Base-by-base conservation (phyloP, 2,329 filamentous ascomycete species). In the Aspergillus fumigatus region DNA sequence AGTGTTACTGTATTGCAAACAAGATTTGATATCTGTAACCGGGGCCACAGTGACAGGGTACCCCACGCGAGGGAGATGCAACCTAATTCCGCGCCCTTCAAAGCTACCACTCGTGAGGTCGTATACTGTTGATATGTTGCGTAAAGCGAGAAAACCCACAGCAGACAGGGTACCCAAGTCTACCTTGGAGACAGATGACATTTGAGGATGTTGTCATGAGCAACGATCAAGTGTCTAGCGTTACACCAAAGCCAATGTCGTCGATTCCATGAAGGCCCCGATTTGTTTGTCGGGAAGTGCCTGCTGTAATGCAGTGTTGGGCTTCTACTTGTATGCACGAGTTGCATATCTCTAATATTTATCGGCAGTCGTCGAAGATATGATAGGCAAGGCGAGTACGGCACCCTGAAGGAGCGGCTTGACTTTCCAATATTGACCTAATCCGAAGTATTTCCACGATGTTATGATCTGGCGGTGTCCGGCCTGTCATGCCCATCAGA, bases 321-420 rank as follows among this genome's bases (percentile, higher is more conserved):
- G 55, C 59, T 62, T 61, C 61, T 56, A 49, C 54, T 56, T 62
- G 57, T 55, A 66, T 67, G 65, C 64, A 68, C 56, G 57, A 50
- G 59, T 64, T 68, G 62, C 61, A 64, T 64, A 41, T 56, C 61
- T 57, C 38, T 45, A 38, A 41, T 56, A 62, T 55, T 58, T 52
- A 53, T 61, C 59, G 58, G 58, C 51, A 17, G 47, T 45, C 35
- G 50, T 49, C 25, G 51, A 54, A 41, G 17, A 41, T 49, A 32
- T 53, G 51, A 50, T 52, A 50, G 52, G 49, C 21, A n/a, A 47
- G 43, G 43, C 27, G 54, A 45, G 38, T 11, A 59, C 32, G 35
- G 23, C 14, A 5, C 32, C 14, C 14, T 38, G 14, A 17, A 17
- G 32, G 32, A 38, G 32, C 54, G 56, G 45, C 51, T 40, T 52